Percentiles rank a stretch among this genome's conserved stretches.
Conservation (phyloP, 2,329 filamentous ascomycete genomes). For the Apiospora phragmitis region DNA sequence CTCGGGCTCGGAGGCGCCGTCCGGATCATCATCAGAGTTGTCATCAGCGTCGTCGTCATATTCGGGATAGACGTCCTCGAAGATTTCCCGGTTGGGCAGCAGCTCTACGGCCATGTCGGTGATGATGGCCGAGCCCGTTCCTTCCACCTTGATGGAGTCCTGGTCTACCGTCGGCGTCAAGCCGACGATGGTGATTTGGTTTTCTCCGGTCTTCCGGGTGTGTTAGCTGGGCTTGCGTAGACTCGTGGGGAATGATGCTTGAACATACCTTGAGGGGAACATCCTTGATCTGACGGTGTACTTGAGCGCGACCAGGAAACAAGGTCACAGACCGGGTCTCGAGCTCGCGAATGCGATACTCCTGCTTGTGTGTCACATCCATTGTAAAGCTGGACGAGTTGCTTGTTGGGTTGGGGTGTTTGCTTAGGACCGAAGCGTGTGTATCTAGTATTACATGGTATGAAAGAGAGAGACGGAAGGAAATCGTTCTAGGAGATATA, state of each 20-base stretch:
- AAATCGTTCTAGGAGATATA: not conserved
- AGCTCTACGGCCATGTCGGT: slow-evolving; percentile 63
- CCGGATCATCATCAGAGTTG: slow-evolving; percentile 20
- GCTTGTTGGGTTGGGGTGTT: not conserved
- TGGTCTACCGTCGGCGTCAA: slow-evolving; percentile 54
- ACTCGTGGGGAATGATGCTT: not conserved
- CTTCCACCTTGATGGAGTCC: slow-evolving; percentile 61
- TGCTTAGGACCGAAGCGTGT: no score
- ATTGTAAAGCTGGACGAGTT: not conserved
- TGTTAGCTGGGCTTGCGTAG: not conserved
- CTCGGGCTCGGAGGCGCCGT: slow-evolving; percentile 26
- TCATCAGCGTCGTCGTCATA: slow-evolving; percentile 42
- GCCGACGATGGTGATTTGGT: slow-evolving; percentile 57
- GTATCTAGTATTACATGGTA: not conserved
- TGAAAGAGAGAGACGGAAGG: not conserved
- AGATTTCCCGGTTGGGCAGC: slow-evolving; percentile 54
- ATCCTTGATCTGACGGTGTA: slow-evolving; percentile 60
- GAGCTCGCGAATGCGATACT: slow-evolving; percentile 58
- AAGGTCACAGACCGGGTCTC: slow-evolving; percentile 62
- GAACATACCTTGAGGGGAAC: slow-evolving; percentile 45
- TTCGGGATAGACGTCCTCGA: slow-evolving; percentile 54
- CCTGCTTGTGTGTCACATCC: slow-evolving; percentile 13
- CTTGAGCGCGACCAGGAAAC: slow-evolving; percentile 60
- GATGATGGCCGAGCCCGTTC: slow-evolving; percentile 57
- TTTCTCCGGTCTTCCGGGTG: slow-evolving; percentile 47